Evolutionary conservation across 345 rosid genomes (phyloP).

Genomic region (Draba incana): DNA sequence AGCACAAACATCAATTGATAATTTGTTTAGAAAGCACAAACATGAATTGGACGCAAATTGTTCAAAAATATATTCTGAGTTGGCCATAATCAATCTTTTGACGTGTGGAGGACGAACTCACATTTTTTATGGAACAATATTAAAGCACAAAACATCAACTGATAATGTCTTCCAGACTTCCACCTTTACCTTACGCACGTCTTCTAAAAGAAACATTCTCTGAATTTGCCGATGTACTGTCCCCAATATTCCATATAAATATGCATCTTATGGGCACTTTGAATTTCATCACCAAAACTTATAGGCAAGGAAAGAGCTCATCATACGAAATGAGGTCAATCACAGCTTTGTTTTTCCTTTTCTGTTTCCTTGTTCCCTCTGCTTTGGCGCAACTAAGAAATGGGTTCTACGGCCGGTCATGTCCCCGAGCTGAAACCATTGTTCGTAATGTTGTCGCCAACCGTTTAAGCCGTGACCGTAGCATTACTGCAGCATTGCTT

Average conservation of each 20-base stretch:
- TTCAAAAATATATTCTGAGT: constrained; percentile 24
- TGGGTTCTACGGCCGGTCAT: constrained; percentile 58
- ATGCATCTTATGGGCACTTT: not conserved
- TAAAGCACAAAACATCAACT: not conserved
- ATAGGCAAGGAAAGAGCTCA: not conserved
- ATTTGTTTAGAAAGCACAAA: too few relatives aligned
- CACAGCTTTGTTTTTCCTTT: constrained; percentile 35
- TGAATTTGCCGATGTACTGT: not conserved
- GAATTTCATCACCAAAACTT: constrained; percentile 20
- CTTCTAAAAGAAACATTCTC: not conserved
- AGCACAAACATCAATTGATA: too few relatives aligned
- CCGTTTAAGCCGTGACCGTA: constrained; percentile 48
- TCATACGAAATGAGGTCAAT: constrained; percentile 20
- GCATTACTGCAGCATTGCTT: constrained; percentile 65
- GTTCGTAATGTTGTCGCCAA: constrained; percentile 47
- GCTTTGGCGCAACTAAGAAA: constrained; percentile 51
- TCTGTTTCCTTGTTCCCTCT: constrained; percentile 39
- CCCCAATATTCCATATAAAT: constrained; percentile 20
- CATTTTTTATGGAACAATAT: not conserved
- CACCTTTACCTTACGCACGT: too few relatives aligned
- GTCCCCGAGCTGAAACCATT: constrained; percentile 68
- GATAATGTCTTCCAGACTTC: too few relatives aligned
- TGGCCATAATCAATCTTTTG: constrained; percentile 24
- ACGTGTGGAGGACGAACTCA: constrained; percentile 30
- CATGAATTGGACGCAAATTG: not conserved